Conservation (phyloP, 306 rosid genomes). For the Coriaria nepalensis region DNA sequence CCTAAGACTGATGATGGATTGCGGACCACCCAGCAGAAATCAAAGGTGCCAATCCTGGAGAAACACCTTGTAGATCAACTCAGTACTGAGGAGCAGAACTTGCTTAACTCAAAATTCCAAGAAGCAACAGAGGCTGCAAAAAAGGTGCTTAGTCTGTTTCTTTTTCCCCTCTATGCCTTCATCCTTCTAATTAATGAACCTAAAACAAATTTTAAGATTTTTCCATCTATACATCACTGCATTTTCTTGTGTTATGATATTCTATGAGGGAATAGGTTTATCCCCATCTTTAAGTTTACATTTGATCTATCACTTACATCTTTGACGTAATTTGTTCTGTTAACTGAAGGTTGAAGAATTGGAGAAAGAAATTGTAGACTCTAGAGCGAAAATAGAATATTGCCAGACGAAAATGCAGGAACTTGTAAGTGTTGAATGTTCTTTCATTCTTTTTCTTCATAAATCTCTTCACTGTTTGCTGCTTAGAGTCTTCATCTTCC, state of each 20-base stretch:
- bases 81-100: conserved; percentile 76
- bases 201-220: background rate
- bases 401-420: conserved; percentile 87
- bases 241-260: background rate
- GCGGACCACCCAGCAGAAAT: conserved; percentile 39
- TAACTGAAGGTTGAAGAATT: conserved; percentile 71
- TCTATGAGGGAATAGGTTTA: background rate
- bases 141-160: conserved; percentile 38
- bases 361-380: conserved; percentile 74
- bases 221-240: background rate
- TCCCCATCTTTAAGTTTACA: background rate
- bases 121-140: conserved; percentile 87
- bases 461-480: conserved; percentile 5
- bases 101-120: conserved; percentile 53
- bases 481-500: conserved; percentile 7
- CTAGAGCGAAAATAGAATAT: conserved; percentile 72
- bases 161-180: conserved; percentile 5
- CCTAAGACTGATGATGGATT: conserved; percentile 50
- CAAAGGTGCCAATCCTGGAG: conserved; percentile 75
- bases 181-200: too few relatives aligned
- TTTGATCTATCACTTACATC: conserved; percentile 1
- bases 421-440: conserved; percentile 47
- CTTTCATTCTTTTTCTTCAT: conserved; percentile 10
- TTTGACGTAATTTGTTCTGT: conserved; percentile 12
- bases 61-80: conserved; percentile 68